Percentiles rank a stretch among this genome's conserved stretches.
phyloP scores from a whole-genome alignment of 2,329 filamentous ascomycete genomes.

The Pseudopyrenochaeta lycopersici region DNA sequence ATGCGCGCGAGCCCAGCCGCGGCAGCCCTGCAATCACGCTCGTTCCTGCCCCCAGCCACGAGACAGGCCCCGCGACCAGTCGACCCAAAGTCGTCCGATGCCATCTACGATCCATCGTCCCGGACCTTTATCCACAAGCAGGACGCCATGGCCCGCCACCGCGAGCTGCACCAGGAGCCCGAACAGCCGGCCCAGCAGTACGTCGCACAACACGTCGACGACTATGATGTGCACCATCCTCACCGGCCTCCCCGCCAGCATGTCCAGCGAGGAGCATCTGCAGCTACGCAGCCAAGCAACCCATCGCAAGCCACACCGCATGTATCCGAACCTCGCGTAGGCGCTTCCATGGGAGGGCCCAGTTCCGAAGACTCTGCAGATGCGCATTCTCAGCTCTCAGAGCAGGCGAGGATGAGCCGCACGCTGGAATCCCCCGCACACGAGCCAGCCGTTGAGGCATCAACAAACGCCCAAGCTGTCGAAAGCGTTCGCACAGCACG shows the following conservation, averaged over 20 bases:
- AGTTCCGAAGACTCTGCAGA: constrained; percentile 56
- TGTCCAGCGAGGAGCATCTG: constrained; percentile 17
- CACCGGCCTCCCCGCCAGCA: constrained; percentile 18
- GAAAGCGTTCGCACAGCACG: constrained; percentile 29
- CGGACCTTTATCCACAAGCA: constrained; percentile 49
- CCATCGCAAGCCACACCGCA: constrained; percentile 14
- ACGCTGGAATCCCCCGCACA: constrained; percentile 23
- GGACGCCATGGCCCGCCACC: constrained; percentile 45
- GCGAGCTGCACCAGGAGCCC: constrained; percentile 38
- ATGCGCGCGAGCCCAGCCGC: constrained; percentile 61
- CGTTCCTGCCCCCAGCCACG: constrained; percentile 18
- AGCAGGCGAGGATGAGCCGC: constrained; percentile 28
- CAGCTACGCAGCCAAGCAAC: constrained; percentile 15
- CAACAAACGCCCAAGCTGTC: constrained; percentile 16
- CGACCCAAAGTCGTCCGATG: constrained; percentile 48
- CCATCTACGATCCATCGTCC: constrained; percentile 49
- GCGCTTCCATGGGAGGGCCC: constrained; percentile 16
- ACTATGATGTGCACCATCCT: constrained; percentile 16
- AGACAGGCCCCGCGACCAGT: constrained; percentile 32
- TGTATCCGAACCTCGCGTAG: constrained; percentile 6
- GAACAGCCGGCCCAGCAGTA: constrained; percentile 32
- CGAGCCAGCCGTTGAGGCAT: no score
- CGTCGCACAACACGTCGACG: constrained; percentile 28
- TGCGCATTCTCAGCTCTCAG: constrained; percentile 45
- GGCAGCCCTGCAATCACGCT: constrained; percentile 52